Evolutionary conservation across 2,329 filamentous ascomycete genomes (phyloP).

Genomic region (Pseudogymnoascus sp.): DNA sequence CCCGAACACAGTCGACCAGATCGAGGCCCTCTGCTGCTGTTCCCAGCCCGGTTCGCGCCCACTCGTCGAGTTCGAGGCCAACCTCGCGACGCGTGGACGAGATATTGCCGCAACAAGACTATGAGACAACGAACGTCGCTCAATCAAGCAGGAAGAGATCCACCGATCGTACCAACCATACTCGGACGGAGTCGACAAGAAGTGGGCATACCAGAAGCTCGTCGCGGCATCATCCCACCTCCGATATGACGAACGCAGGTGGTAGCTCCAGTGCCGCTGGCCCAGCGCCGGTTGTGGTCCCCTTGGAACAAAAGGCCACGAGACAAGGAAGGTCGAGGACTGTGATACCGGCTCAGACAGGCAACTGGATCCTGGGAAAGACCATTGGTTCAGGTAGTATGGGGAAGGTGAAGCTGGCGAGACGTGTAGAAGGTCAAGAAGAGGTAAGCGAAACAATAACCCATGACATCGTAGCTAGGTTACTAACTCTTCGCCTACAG

Average conservation of each 20-base stretch:
- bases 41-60: constrained; percentile 20
- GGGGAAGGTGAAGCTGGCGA: constrained; percentile 96
- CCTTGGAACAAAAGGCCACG: constrained; percentile 41
- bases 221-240: constrained; percentile 30
- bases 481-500: constrained; percentile 37
- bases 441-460: constrained; percentile 48
- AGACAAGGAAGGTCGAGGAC: constrained; percentile 57
- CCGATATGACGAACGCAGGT: constrained; percentile 42
- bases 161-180: constrained; percentile 17
- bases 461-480: not conserved
- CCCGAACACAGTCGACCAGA: constrained; percentile 24
- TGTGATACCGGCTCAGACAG: constrained; percentile 80
- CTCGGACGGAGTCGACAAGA: constrained; percentile 21
- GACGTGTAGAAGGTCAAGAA: constrained; percentile 81
- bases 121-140: constrained; percentile 62
- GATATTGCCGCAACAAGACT: constrained; percentile 53
- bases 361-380: constrained; percentile 92
- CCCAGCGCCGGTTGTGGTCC: constrained; percentile 41
- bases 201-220: constrained; percentile 37
- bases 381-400: constrained; percentile 97
- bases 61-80: constrained; percentile 26
- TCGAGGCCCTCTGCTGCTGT: constrained; percentile 15
- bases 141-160: constrained; percentile 21
- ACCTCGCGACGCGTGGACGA: constrained; percentile 38
- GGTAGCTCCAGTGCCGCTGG: constrained; percentile 37